phyloP scores from a whole-genome alignment of 2,329 filamentous ascomycete genomes.

The Ophiocordyceps camponoti-leonardi region DNA sequence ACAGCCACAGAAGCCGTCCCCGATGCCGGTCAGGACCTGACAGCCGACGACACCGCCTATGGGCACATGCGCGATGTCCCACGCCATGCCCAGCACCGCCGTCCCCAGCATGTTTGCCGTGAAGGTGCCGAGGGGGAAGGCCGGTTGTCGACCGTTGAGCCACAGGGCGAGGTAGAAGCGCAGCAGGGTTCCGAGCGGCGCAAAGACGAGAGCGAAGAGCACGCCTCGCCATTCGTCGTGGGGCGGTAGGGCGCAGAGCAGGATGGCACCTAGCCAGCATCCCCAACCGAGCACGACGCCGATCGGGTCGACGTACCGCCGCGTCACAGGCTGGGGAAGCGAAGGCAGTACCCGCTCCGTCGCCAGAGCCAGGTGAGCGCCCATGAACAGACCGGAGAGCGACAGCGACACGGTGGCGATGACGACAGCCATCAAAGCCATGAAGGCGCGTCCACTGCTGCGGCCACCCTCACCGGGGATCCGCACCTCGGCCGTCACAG shows the following conservation, averaged over 20 bases:
- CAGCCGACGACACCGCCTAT: slow-evolving; percentile 42
- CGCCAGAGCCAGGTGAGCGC: slow-evolving; percentile 56
- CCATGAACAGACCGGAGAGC: slow-evolving; percentile 50
- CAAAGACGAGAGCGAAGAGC: slow-evolving; percentile 65
- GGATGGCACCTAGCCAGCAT: slow-evolving; percentile 60
- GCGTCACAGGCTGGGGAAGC: slow-evolving; percentile 37
- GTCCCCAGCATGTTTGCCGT: slow-evolving; percentile 65
- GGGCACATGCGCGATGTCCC: slow-evolving; percentile 56
- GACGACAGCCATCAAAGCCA: slow-evolving; percentile 63
- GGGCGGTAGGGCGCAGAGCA: slow-evolving; percentile 57
- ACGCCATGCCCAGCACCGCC: slow-evolving; percentile 55
- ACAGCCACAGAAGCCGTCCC: slow-evolving; percentile 52
- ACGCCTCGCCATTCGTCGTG: slow-evolving; percentile 58
- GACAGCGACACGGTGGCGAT: slow-evolving; percentile 56
- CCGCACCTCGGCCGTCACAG: not conserved
- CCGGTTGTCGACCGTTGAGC: slow-evolving; percentile 48
- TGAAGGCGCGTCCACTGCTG: slow-evolving; percentile 64
- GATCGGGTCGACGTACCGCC: slow-evolving; percentile 44
- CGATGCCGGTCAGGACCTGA: slow-evolving; percentile 48
- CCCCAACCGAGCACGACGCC: slow-evolving; percentile 50
- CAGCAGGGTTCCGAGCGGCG: slow-evolving; percentile 59
- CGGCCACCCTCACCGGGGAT: slow-evolving; percentile 19
- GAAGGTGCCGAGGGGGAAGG: slow-evolving; percentile 80
- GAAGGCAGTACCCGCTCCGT: slow-evolving; percentile 41
- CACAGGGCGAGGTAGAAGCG: slow-evolving; percentile 56